Evolutionary conservation across 805 yeast genomes (phyloP), one percentile per base, ranked within the genome.

Genomic region (Suhomyces xylopsoci): DNA sequence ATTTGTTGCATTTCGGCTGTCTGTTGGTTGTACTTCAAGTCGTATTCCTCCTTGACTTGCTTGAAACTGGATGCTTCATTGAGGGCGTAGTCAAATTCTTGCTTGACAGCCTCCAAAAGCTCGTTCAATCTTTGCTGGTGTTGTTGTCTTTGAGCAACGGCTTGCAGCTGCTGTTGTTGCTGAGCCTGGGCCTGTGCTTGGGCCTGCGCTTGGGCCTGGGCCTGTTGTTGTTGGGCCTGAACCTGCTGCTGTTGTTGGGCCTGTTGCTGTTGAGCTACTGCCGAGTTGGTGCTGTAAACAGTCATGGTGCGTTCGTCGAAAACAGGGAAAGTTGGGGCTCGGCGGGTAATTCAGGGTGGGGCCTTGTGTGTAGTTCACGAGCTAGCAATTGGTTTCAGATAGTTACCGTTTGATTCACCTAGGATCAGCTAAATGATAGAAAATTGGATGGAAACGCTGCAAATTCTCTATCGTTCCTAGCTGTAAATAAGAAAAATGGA

Each of bases 1-100:
- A 93, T 91, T 68, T 89, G 96, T 66, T 91, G 92, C 82, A 93
- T 85, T 70, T 94, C 99, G 50, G 86, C 88, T 52, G 90, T 85
- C 71, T 93, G 97, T 73, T 92, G 97, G 66, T 82, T 86, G 67
- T 90, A 85, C 68, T 92, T 92, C 61, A 87, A 77, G 70, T 93
- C 98, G 62, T 84, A 89, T 67, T 92, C 97, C 68, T 91, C 96
- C 74, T 91, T 93, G 69, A 91, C 97, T 69, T 89, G 83, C 63
- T 93, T 83, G 71, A 85, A 89, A 58, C 83, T 81, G 49, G 91
- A 81, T 14, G 97, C 96, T 71, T 93, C 97, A 64, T 83, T 84
- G 57, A 88, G 81, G 48, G 92, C 87, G 58, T 81, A 82, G 62
- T 90, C 93, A 61, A 92, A 92, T 76, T 93, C 99, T 66, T 85